Evolutionary conservation across 176 grass and related monocot species (phyloP).

Genomic region (bread wheat (Triticum aestivum)): IWGSC_CS_RefSeq_v2.1 NC_057813.1:450131509-450132008

Average conservation of each 20-base stretch:
- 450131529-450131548: background rate
- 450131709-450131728: background rate
- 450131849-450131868: too few species aligned
- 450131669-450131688: background rate
- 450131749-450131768: background rate
- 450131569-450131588: background rate
- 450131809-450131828: background rate
- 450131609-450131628: background rate
- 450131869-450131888: too few species aligned
- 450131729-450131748: background rate
- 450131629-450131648: background rate
- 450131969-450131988: background rate
- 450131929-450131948: background rate
- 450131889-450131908: too few species aligned
- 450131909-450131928: too few species aligned
- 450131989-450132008: background rate
- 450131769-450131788: background rate
- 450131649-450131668: background rate
- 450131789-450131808: background rate
- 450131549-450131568: background rate
- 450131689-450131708: background rate
- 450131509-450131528: background rate
- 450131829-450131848: background rate
- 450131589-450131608: background rate
- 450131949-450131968: background rate